A percentile compares a stretch with the other conserved stretches of the same genome.
phyloP scores from a whole-genome alignment of 331 rosid species.

The Pyracantha coccinea region DNA sequence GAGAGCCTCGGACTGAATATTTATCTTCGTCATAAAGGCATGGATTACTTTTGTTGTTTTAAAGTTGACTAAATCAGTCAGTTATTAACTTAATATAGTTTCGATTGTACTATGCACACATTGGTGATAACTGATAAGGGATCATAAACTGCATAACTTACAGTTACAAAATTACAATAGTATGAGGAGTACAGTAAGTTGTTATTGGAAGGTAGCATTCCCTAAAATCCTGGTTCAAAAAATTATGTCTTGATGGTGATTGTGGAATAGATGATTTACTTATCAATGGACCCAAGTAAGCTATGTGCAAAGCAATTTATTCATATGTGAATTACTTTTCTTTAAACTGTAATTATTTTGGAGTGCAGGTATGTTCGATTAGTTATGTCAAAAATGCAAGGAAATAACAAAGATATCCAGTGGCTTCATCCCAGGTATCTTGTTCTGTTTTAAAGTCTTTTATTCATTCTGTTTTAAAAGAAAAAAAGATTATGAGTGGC shows the following conservation, averaged over 20 bases:
- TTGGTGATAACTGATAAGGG: not conserved
- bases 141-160: not conserved
- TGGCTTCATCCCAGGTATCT: conserved; percentile 67
- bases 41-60: not conserved
- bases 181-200: not conserved
- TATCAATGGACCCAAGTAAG: not conserved
- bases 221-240: not conserved
- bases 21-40: not conserved
- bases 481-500: no score
- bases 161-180: not conserved
- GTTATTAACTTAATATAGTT: not conserved
- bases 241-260: not conserved
- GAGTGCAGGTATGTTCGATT: conserved; percentile 79
- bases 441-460: not conserved
- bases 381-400: conserved; percentile 20
- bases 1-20: not conserved
- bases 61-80: not conserved
- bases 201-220: not conserved
- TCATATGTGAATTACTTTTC: not conserved
- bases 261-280: not conserved
- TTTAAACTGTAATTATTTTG: not conserved
- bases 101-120: not conserved
- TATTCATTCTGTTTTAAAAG: no score
- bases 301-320: not conserved
- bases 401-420: conserved; percentile 50